Evolutionary conservation across 2,329 filamentous ascomycete genomes (phyloP).

Genomic region (Hypoxylon sp.): DNA sequence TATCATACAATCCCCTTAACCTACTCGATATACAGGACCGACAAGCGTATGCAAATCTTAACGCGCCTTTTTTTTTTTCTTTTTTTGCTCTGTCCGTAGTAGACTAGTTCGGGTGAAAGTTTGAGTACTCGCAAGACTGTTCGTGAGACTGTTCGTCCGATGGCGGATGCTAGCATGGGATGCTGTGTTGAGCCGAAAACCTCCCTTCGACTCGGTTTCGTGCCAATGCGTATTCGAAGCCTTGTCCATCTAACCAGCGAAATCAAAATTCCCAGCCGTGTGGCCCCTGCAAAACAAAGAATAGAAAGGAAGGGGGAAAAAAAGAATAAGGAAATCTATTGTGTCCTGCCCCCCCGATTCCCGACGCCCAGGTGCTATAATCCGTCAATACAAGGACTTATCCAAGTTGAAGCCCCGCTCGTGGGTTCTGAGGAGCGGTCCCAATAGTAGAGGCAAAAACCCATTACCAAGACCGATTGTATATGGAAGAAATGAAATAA

Average conservation of each 20-base stretch:
- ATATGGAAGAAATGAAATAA: conserved; percentile 6
- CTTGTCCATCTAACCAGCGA: conserved; percentile 15
- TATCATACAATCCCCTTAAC: conserved; percentile 32
- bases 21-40: conserved; percentile 18
- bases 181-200: not conserved
- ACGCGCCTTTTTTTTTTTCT: conserved; percentile 8
- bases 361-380: not conserved
- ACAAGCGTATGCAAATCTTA: conserved; percentile 1
- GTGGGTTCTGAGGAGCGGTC: not conserved
- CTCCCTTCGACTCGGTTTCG: conserved; percentile 12
- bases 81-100: conserved; percentile 3
- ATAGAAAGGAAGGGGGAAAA: not conserved
- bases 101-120: not conserved
- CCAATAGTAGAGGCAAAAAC: not conserved
- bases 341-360: not conserved
- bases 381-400: not conserved
- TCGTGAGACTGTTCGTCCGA: conserved; percentile 5
- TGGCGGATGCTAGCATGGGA: not conserved
- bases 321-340: not conserved
- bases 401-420: not conserved
- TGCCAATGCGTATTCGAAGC: conserved; percentile 23
- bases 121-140: conserved; percentile 3
- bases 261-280: conserved; percentile 8
- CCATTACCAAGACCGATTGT: conserved; percentile 8
- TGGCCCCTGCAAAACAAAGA: not conserved